Conservation (phyloP, 768 basidiomycete genomes). For the Xerocomus spinulosus region DNA sequence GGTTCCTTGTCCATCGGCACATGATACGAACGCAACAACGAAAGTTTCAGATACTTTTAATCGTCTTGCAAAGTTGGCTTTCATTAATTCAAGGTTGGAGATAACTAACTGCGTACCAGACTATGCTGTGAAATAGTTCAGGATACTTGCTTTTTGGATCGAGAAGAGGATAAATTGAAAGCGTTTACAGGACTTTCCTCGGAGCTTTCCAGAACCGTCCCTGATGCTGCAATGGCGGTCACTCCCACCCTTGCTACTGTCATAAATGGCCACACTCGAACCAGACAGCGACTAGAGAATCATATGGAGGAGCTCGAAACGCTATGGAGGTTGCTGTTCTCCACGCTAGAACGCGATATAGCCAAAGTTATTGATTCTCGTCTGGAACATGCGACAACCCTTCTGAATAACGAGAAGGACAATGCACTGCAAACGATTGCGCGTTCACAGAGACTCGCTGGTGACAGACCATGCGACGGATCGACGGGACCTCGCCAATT, state of each 20-base stretch:
- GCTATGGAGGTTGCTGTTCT: conserved; percentile 47
- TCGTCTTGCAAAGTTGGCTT: conserved; percentile 34
- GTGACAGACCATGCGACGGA: conserved; percentile 6
- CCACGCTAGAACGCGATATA: conserved; percentile 39
- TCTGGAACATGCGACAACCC: conserved; percentile 31
- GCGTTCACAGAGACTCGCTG: conserved; percentile 14
- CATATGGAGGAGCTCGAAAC: conserved; percentile 37
- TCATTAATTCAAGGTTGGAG: conserved; percentile 5
- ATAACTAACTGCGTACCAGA: conserved; percentile 28
- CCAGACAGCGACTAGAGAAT: conserved; percentile 39
- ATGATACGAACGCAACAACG: conserved; percentile 2
- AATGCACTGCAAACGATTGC: conserved; percentile 16
- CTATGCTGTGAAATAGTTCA: conserved; percentile 43
- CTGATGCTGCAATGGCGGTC: conserved; percentile 38
- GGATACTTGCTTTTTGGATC: conserved; percentile 38
- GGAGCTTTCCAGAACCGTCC: conserved; percentile 42
- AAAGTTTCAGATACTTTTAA: conserved; percentile 33
- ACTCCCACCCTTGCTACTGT: conserved; percentile 45
- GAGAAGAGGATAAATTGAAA: conserved; percentile 44
- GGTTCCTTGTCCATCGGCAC: not conserved
- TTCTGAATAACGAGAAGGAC: conserved; percentile 32
- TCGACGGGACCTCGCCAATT: conserved; percentile 8
- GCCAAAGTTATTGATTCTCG: conserved; percentile 33
- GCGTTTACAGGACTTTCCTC: conserved; percentile 48
- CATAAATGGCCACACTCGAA: conserved; percentile 39